These are phyloP conservation scores for Backusella australiensis DNA, from an alignment of 192 early-diverging fungal genomes.

Conservation along the genomic window DNA sequence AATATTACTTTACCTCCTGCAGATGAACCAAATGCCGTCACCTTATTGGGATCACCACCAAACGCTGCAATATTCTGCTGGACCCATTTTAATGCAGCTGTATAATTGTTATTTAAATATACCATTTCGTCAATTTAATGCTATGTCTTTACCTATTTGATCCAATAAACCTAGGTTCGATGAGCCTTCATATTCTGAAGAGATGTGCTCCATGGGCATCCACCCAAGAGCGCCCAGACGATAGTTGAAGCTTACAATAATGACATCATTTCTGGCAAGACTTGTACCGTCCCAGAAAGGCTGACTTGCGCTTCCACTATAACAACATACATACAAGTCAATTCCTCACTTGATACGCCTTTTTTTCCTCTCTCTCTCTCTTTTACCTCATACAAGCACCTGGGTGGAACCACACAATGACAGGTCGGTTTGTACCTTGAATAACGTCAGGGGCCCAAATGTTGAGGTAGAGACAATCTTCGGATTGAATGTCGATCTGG, in stretches of 20 bases:
- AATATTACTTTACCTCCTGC: slow-evolving; percentile 42
- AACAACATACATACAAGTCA: neutral
- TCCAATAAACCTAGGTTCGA: slow-evolving; percentile 28
- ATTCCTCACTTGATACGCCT: too few species aligned
- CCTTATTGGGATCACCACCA: slow-evolving; percentile 53
- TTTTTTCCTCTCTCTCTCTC: too few species aligned
- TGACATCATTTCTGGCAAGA: slow-evolving; percentile 24
- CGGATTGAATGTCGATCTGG: slow-evolving; percentile 34
- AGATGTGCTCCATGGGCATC: slow-evolving; percentile 21
- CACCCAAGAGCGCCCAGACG: slow-evolving; percentile 57
- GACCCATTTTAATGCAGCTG: slow-evolving; percentile 57
- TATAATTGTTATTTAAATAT: neutral
- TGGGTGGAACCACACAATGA: slow-evolving; percentile 61
- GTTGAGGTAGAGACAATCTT: slow-evolving; percentile 58
- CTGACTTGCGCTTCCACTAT: slow-evolving; percentile 34
- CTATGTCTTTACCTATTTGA: slow-evolving; percentile 17
- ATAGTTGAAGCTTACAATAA: slow-evolving; percentile 54
- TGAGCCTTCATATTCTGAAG: slow-evolving; percentile 6
- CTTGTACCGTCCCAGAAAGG: slow-evolving; percentile 43
- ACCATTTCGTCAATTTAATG: neutral
- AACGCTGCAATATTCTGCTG: slow-evolving; percentile 60
- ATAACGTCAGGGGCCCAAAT: slow-evolving; percentile 43
- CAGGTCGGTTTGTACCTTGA: slow-evolving; percentile 42
- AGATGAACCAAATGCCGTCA: slow-evolving; percentile 60
- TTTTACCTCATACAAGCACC: slow-evolving; percentile 46